A percentile compares a stretch with the other conserved stretches of the same genome.
These are phyloP conservation scores for Lipomyces yamanashiensis DNA, from an alignment of 805 yeast genomes.

Conservation along the genomic window DNA sequence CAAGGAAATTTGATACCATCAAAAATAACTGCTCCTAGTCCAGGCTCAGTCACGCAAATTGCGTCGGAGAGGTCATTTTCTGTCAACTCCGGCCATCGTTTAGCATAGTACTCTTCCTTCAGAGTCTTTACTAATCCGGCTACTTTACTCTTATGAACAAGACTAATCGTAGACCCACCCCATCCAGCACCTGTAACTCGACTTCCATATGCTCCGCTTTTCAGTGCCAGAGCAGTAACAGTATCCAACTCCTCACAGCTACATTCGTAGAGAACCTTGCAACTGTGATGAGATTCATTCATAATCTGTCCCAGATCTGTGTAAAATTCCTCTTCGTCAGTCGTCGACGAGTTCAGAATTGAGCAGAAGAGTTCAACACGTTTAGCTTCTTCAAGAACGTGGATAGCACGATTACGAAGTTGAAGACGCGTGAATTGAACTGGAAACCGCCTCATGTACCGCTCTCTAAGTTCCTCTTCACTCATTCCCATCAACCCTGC, in stretches of 20 bases:
- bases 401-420: constrained; percentile 62
- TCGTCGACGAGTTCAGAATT: constrained; percentile 44
- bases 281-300: constrained; percentile 63
- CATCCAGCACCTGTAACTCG: constrained; percentile 82
- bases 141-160: constrained; percentile 52
- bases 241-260: constrained; percentile 61
- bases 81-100: constrained; percentile 55
- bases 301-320: constrained; percentile 57
- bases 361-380: constrained; percentile 60
- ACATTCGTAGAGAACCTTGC: constrained; percentile 55
- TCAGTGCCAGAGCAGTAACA: constrained; percentile 58
- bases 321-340: constrained; percentile 44
- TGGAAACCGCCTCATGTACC: constrained; percentile 58
- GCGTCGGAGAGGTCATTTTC: constrained; percentile 55
- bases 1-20: neutral
- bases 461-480: constrained; percentile 50
- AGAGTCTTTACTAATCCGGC: constrained; percentile 51
- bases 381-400: constrained; percentile 64
- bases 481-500: constrained; percentile 52
- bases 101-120: constrained; percentile 56
- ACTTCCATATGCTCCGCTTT: constrained; percentile 65
- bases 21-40: constrained; percentile 52
- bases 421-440: constrained; percentile 62
- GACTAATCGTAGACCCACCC: constrained; percentile 75
- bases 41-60: constrained; percentile 60